A percentile compares a stretch with the other conserved stretches of the same genome.
Evolutionary conservation across 345 rosid species (phyloP).

Genomic region (Luvunga scandens): DNA sequence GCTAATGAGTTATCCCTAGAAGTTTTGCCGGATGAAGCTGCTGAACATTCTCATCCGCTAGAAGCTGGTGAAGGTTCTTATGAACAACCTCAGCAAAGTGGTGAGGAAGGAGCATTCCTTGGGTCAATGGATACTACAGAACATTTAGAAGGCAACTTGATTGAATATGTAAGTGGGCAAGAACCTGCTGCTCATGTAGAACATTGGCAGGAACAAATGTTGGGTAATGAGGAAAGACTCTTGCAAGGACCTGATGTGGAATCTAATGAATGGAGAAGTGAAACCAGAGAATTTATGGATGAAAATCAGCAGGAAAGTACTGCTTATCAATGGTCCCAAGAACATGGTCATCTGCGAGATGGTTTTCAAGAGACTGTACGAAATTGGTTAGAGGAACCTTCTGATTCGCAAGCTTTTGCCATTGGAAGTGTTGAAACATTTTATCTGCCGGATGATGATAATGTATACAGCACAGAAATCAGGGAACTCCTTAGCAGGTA

Average conservation of each 20-base stretch:
- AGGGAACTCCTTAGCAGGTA: conserved; percentile 88
- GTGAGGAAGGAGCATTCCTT: conserved; percentile 25
- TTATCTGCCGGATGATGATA: conserved; percentile 62
- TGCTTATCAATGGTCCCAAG: conserved; percentile 39
- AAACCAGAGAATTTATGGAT: conserved; percentile 33
- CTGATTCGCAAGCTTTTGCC: conserved; percentile 41
- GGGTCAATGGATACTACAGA: conserved; percentile 20
- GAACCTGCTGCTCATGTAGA: conserved; percentile 36
- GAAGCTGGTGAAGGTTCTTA: conserved; percentile 23
- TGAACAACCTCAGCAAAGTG: conserved; percentile 28
- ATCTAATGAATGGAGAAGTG: conserved; percentile 39
- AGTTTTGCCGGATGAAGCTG: conserved; percentile 28
- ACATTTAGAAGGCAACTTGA: conserved; percentile 30
- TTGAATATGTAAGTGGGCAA: conserved; percentile 27
- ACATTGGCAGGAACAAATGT: conserved; percentile 32
- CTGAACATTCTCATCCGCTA: conserved; percentile 12
- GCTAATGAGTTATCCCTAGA: conserved; percentile 27
- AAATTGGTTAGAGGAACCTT: conserved; percentile 58
- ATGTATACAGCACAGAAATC: conserved; percentile 61
- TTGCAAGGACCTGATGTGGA: conserved; percentile 39
- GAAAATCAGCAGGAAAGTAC: conserved; percentile 35
- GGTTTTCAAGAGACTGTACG: conserved; percentile 52
- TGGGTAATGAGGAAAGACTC: conserved; percentile 41
- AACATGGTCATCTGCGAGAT: conserved; percentile 33
- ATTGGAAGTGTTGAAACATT: conserved; percentile 46